Conservation (phyloP, 2,329 filamentous ascomycete species). For the Sphaerulina populicola region DNA sequence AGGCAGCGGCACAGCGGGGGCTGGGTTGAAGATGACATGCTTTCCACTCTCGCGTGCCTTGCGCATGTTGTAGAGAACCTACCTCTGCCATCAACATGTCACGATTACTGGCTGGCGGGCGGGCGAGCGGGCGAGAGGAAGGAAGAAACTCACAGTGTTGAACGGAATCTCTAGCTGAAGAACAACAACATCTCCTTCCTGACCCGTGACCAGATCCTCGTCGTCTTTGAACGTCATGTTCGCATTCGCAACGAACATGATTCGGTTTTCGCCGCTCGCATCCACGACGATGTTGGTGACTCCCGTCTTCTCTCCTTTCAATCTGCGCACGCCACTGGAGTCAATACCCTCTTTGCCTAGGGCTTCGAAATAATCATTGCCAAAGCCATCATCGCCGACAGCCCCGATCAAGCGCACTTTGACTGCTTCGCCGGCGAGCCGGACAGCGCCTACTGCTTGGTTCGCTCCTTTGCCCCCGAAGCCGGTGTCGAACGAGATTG, state of each 20-base stretch:
- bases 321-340: slow-evolving; percentile 32
- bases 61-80: slow-evolving; percentile 29
- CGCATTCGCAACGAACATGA: slow-evolving; percentile 43
- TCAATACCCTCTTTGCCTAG: slow-evolving; percentile 41
- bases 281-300: slow-evolving; percentile 44
- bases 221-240: slow-evolving; percentile 35
- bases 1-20: slow-evolving; percentile 60
- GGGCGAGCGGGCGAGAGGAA: no score
- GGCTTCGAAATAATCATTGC: slow-evolving; percentile 34
- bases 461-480: slow-evolving; percentile 93
- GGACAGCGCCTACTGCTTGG: slow-evolving; percentile 58
- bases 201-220: slow-evolving; percentile 10
- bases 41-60: slow-evolving; percentile 26
- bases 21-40: slow-evolving; percentile 72
- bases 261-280: slow-evolving; percentile 42
- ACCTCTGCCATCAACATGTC: slow-evolving; percentile 5
- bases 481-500: slow-evolving; percentile 67
- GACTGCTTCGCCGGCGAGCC: slow-evolving; percentile 27
- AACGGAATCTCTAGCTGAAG: slow-evolving; percentile 44
- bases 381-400: slow-evolving; percentile 43
- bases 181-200: slow-evolving; percentile 35
- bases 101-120: background rate
- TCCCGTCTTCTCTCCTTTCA: slow-evolving; percentile 41
- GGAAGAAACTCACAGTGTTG: slow-evolving; percentile 29
- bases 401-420: slow-evolving; percentile 45